Evolutionary conservation across 306 rosid genomes (phyloP).

Genomic region (Senna siamea): DNA sequence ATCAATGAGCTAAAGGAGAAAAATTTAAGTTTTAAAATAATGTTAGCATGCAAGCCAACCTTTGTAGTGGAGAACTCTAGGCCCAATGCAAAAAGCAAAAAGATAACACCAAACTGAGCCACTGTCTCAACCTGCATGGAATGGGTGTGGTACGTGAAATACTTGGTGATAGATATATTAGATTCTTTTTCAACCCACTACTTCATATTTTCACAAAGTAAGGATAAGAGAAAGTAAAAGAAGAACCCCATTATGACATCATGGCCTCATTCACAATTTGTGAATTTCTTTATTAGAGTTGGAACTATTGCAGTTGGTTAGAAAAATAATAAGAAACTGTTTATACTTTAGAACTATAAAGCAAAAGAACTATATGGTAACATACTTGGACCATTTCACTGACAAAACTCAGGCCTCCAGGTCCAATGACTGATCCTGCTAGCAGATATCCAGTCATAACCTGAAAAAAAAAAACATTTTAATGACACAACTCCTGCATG

Average conservation of each 20-base stretch:
- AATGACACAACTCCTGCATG: conserved; percentile 17
- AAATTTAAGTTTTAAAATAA: conserved; percentile 20
- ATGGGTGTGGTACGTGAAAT: conserved; percentile 17
- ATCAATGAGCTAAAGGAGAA: conserved; percentile 18
- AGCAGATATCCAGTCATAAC: conserved; percentile 91
- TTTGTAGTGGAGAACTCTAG: conserved; percentile 87
- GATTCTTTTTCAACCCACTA: conserved; percentile 17
- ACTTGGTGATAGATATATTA: conserved; percentile 11
- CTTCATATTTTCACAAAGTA: background rate
- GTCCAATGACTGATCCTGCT: conserved; percentile 93
- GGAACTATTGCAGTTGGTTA: conserved; percentile 12
- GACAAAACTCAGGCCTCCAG: conserved; percentile 93
- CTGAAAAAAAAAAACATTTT: conserved; percentile 49
- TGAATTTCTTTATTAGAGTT: conserved; percentile 14
- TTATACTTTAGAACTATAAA: conserved; percentile 5
- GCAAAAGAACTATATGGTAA: conserved; percentile 37
- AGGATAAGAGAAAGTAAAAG: conserved; percentile 3
- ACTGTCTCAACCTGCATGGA: conserved; percentile 90
- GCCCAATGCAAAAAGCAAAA: conserved; percentile 95
- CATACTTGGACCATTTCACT: conserved; percentile 99
- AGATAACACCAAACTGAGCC: conserved; percentile 99
- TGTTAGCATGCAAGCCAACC: conserved; percentile 51
- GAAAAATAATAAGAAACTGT: background rate
- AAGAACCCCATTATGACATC: conserved; percentile 4
- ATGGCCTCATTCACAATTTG: conserved; percentile 5